Base-by-base conservation (phyloP, 2,329 filamentous ascomycete genomes). In the Ophiosphaerella korrae region DNA sequence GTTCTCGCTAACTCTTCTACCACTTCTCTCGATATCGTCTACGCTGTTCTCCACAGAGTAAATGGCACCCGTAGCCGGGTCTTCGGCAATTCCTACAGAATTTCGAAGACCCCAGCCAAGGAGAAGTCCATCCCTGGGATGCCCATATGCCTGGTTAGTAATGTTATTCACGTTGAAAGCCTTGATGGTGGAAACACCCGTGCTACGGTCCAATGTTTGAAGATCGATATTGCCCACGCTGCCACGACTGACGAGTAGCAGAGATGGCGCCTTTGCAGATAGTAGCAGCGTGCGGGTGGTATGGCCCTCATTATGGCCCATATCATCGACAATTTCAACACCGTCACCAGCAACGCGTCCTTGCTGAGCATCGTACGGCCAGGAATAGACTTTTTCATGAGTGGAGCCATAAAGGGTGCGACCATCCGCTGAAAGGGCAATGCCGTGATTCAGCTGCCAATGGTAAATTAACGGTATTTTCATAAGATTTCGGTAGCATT, bases 61-160 rank as follows among this genome's bases (percentile, higher is more conserved):
- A 33, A 83, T 78, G 50, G 75, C 77, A 24, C 80, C 80, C 21
- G 71, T 77, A 14, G 63, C 57, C 6, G 80, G 79, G 42, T 89
- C 79, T 69, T 88, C 87, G n/a, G 77, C 85, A 3, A 91, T 74
- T 8, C 88, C 88, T 4, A 90, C 87, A 1, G 86, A 85, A 68
- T 91, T 91, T 33, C 87, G 80, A 45, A 92, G 76, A 9, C 88
- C 88, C 87, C 87, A 91, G 13, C 87, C 83, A 58, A 71, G 74
- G 58, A 78, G 67, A 12, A 77, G 50, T 7, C 81, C 81, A 32
- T 80, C 77, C 40, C 78, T 85, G 57, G 82, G 72, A 63, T 76
- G 81, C 48, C 78, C 73, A 52, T 81, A 80, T 1, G 73, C 66
- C 5, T 66, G 63, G 7, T 61, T 59, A 7, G 72, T 74, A 13